Evolutionary conservation across 2,329 filamentous ascomycete genomes (phyloP).

Genomic region (Beauveria pseudobassiana): DNA sequence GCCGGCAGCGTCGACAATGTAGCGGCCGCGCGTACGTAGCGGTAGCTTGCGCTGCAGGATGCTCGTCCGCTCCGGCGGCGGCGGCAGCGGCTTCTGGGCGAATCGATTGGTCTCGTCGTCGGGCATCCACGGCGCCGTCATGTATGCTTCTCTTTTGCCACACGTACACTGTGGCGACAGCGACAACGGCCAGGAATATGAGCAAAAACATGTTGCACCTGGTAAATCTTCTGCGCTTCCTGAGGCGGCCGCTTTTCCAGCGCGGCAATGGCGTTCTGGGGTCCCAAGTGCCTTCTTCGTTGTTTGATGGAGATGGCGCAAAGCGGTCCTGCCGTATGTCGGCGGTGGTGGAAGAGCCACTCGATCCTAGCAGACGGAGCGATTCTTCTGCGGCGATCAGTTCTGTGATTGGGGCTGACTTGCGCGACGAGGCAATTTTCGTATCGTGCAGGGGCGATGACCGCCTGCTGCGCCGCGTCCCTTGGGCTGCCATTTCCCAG

Average conservation of each 20-base stretch:
- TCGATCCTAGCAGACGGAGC: not conserved
- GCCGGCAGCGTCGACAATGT: constrained; percentile 51
- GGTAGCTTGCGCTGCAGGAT: constrained; percentile 47
- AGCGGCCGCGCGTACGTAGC: constrained; percentile 49
- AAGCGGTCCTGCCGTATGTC: not conserved
- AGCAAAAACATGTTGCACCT: not conserved
- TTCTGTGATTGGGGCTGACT: not conserved
- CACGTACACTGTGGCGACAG: constrained; percentile 25
- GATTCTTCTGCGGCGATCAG: not conserved
- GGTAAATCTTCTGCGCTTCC: not conserved
- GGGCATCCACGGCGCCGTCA: constrained; percentile 41
- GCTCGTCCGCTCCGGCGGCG: constrained; percentile 33
- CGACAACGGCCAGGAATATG: not conserved
- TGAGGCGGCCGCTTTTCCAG: not conserved
- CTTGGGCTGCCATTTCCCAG: not conserved
- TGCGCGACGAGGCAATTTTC: not conserved
- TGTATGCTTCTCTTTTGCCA: constrained; percentile 37
- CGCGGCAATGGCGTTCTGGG: not conserved
- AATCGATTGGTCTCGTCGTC: constrained; percentile 40
- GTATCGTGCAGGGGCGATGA: not conserved
- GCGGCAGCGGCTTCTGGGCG: constrained; percentile 38
- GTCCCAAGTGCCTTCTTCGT: not conserved
- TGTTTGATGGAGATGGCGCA: not conserved
- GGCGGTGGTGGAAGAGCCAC: not conserved
- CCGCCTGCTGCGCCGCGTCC: not conserved